Evolutionary conservation across 2,329 filamentous ascomycete genomes (phyloP), one percentile per base, ranked within the genome.

Genomic region (Monilinia vaccinii-corymbosi): DNA sequence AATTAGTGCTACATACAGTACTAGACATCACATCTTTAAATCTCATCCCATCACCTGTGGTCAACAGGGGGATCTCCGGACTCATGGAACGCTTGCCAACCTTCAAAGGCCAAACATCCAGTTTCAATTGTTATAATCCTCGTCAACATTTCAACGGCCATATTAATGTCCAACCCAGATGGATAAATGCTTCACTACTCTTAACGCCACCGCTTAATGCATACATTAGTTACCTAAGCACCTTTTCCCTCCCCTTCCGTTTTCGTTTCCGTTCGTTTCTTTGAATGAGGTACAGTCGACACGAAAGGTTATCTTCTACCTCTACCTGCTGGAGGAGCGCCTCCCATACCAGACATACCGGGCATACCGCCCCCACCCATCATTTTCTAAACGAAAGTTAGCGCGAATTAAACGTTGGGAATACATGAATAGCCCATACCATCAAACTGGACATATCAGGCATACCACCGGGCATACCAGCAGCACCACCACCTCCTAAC

Each of bases 401-500:
- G 51, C 25, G 14, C 16, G 21, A 7, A 3, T 16, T 44, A 25
- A 32, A 44, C 40, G 44, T 23, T 23, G n/a, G n/a, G 9, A 31
- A 32, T 23, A 21, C 42, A 25, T 25, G 16, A 32, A 9, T 21
- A 32, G 18, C 14, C 13, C 40, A 32, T 55, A 55, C 51, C 51
- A 55, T 44, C n/a, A 55, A n/a, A 32, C 38, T 55, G 13, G 51
- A 55, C 84, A 94, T 88, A 64, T 87, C 86, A 44, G 51, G 51
- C 75, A 87, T 82, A 61, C 88, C 83, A 1, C 83, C 87, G 1
- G 67, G 67, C 67, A 69, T 68, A 44, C 71, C 72, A 14, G 75
- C 78, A 11, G 78, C 83, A 23, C 83, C 86, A 42, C 85, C 86
- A 21, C 85, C 85, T 4, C 87, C 88, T 67, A 97, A 82, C 88